A percentile compares a stretch with the other conserved stretches of the same genome.
Evolutionary conservation across 306 rosid genomes (phyloP).

Genomic region (Ammopiptanthus mongolicus): DNA sequence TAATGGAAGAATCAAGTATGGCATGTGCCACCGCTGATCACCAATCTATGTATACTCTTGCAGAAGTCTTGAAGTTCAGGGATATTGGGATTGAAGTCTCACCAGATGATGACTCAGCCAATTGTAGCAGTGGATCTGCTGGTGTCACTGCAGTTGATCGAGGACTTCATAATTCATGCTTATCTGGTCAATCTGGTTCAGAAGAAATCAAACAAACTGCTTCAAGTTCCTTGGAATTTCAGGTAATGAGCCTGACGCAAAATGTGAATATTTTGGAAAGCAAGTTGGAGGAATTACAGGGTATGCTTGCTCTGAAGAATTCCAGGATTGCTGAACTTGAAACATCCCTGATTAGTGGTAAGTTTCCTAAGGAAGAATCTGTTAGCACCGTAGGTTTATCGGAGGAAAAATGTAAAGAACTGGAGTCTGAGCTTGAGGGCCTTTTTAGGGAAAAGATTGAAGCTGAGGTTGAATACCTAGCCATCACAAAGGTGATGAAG

Average conservation of each 20-base stretch:
- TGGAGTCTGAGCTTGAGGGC: slow-evolving; percentile 42
- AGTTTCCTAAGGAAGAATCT: slow-evolving; percentile 43
- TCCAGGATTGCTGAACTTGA: slow-evolving; percentile 64
- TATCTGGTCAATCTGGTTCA: slow-evolving; percentile 39
- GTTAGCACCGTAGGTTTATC: slow-evolving; percentile 33
- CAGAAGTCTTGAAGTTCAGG: slow-evolving; percentile 71
- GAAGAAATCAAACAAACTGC: slow-evolving; percentile 39
- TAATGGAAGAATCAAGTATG: slow-evolving; percentile 1
- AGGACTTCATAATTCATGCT: slow-evolving; percentile 30
- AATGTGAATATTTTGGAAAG: slow-evolving; percentile 47
- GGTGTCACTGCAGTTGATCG: slow-evolving; percentile 27
- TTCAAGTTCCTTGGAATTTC: slow-evolving; percentile 48
- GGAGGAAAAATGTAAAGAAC: slow-evolving; percentile 31
- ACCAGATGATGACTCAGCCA: slow-evolving; percentile 37
- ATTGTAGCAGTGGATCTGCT: slow-evolving; percentile 34
- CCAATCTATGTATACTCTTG: slow-evolving; percentile 19
- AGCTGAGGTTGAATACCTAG: slow-evolving; percentile 65
- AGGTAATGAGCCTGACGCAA: slow-evolving; percentile 49
- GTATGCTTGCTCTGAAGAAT: slow-evolving; percentile 45
- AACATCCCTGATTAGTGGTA: slow-evolving; percentile 36
- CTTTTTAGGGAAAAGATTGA: slow-evolving; percentile 62
- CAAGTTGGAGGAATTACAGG: slow-evolving; percentile 44
- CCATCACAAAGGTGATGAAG: slow-evolving; percentile 36
- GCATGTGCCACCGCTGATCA: not conserved
- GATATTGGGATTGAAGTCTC: slow-evolving; percentile 53